Evolutionary conservation across 306 rosid genomes (phyloP).

Genomic region (Gastrolobium bilobum): DNA sequence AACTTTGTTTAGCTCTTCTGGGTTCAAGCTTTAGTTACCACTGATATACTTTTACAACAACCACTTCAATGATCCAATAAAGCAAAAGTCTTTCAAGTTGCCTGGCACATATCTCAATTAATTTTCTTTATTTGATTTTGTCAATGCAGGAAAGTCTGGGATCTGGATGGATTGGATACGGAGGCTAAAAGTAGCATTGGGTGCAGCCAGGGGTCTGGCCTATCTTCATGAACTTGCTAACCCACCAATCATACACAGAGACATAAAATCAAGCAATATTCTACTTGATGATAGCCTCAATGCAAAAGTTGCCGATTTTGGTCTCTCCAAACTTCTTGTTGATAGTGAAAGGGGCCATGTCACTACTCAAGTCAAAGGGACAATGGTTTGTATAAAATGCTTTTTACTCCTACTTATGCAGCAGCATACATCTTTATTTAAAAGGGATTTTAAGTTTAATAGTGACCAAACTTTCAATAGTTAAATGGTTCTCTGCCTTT

Average conservation of each 20-base stretch:
- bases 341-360: constrained; percentile 69
- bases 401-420: constrained; percentile 30
- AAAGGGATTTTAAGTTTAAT: constrained; percentile 8
- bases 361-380: constrained; percentile 89
- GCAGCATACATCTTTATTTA: constrained; percentile 15
- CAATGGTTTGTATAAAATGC: constrained; percentile 69
- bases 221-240: constrained; percentile 86
- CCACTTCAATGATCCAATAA: constrained; percentile 10
- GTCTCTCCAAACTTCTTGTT: constrained; percentile 80
- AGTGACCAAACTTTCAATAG: not conserved
- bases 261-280: constrained; percentile 84
- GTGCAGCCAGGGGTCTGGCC: constrained; percentile 80
- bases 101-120: constrained; percentile 18
- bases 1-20: not conserved
- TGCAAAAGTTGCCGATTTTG: constrained; percentile 91
- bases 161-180: constrained; percentile 79
- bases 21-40: not conserved
- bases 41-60: not conserved
- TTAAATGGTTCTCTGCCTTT: constrained; percentile 3
- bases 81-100: not conserved
- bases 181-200: constrained; percentile 73
- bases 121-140: constrained; percentile 31
- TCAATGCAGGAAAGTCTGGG: constrained; percentile 70
- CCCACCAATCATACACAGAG: constrained; percentile 91
- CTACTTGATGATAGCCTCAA: constrained; percentile 67